Conservation (phyloP, 148 eudicot genomes). For the Fagopyrum tataricum region DNA sequence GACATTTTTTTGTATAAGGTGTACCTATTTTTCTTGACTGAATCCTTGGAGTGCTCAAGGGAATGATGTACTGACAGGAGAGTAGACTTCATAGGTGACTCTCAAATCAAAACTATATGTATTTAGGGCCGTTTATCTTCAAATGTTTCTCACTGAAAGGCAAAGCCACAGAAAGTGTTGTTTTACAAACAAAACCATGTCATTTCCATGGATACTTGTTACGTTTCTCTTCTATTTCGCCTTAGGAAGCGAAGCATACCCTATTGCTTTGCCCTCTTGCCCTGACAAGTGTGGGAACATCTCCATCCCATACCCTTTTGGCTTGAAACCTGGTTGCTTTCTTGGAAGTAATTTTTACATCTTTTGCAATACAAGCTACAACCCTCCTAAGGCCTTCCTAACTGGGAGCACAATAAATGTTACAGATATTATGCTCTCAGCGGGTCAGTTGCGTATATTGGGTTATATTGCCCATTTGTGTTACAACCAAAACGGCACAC, state of each 20-base stretch:
- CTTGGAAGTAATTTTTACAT: background rate
- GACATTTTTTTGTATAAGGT: background rate
- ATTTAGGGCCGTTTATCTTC: background rate
- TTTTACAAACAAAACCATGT: too few relatives aligned
- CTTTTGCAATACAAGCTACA: background rate
- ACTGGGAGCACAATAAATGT: background rate
- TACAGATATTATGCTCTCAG: background rate
- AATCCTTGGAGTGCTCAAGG: background rate
- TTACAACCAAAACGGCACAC: background rate
- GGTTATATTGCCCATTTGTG: background rate
- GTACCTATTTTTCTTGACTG: background rate
- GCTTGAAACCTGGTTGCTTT: background rate
- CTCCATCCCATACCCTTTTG: conserved; percentile 3
- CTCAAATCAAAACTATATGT: background rate
- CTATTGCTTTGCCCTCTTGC: background rate
- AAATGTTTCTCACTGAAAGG: too few relatives aligned
- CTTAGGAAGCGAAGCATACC: background rate
- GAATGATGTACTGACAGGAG: background rate
- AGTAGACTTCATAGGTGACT: background rate
- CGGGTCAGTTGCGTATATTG: background rate
- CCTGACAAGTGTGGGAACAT: background rate
- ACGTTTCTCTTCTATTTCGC: too few relatives aligned
- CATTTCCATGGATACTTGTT: too few relatives aligned
- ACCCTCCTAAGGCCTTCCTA: background rate
- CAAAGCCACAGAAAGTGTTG: too few relatives aligned